Evolutionary conservation across 768 basidiomycete genomes (phyloP).

Genomic region (Lactifluus pinguis): DNA sequence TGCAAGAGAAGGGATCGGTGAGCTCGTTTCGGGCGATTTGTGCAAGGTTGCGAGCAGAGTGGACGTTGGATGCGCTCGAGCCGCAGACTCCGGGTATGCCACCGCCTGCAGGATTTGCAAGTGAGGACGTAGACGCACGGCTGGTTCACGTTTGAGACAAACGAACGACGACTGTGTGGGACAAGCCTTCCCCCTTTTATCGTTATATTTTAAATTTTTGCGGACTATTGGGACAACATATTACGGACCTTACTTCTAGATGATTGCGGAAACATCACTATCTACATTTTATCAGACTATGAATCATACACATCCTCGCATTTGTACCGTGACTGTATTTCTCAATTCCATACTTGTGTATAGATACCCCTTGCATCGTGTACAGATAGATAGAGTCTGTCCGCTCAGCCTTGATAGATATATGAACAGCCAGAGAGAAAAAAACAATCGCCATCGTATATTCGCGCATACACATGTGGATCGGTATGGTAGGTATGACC

Average conservation of each 20-base stretch:
- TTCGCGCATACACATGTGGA: too few species aligned
- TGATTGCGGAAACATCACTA: background rate
- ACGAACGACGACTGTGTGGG: background rate
- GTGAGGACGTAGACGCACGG: constrained; percentile 8
- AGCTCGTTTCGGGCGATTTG: constrained; percentile 77
- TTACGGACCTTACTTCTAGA: background rate
- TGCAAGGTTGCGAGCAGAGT: constrained; percentile 61
- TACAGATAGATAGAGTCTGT: background rate
- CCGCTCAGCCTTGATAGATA: background rate
- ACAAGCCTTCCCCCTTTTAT: background rate
- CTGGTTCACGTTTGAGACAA: background rate
- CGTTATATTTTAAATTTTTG: background rate
- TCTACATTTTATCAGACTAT: background rate
- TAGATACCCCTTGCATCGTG: background rate
- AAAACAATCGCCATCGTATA: background rate
- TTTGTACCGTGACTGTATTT: background rate
- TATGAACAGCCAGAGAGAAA: background rate
- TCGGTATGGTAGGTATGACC: background rate
- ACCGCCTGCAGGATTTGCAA: constrained; percentile 4
- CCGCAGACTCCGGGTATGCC: constrained; percentile 14
- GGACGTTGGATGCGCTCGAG: constrained; percentile 36
- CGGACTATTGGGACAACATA: background rate
- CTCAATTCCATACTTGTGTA: background rate
- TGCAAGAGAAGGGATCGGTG: constrained; percentile 86
- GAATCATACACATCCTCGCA: background rate